Conservation (phyloP, 2,329 filamentous ascomycete genomes). For the Hypoxylon sp. region DNA sequence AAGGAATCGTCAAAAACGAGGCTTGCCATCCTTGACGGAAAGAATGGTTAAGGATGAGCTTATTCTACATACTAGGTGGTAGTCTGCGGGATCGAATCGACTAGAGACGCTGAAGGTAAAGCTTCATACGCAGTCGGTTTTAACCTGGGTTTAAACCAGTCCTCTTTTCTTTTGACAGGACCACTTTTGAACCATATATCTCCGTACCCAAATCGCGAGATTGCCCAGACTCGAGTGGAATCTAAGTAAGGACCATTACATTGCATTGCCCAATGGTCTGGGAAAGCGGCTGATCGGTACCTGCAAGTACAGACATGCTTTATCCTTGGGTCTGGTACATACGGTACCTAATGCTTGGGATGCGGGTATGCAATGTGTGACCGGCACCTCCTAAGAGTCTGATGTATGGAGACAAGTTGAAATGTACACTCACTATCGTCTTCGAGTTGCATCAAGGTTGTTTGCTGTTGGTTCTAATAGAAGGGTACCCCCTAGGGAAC, state of each 20-base stretch:
- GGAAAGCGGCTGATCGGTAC: slow-evolving; percentile 36
- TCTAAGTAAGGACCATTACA: slow-evolving; percentile 22
- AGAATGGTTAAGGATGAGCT: slow-evolving; percentile 15
- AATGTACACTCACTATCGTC: background rate
- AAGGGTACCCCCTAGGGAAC: slow-evolving; percentile 2
- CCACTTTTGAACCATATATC: slow-evolving; percentile 19
- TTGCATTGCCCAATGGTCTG: slow-evolving; percentile 34
- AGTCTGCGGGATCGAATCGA: slow-evolving; percentile 4
- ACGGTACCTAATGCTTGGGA: slow-evolving; percentile 36
- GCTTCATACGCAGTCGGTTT: slow-evolving; percentile 26
- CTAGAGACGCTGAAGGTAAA: slow-evolving; percentile 16
- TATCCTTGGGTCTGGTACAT: slow-evolving; percentile 34
- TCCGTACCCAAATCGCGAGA: slow-evolving; percentile 26
- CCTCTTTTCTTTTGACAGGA: slow-evolving; percentile 18
- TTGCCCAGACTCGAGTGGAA: slow-evolving; percentile 12
- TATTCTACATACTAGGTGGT: slow-evolving; percentile 12
- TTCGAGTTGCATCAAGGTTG: slow-evolving; percentile 17
- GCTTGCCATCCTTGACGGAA: slow-evolving; percentile 23
- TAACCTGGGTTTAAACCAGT: slow-evolving; percentile 4
- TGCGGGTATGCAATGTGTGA: slow-evolving; percentile 42
- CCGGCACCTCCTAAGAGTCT: slow-evolving; percentile 30
- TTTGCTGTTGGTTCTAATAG: slow-evolving; percentile 30
- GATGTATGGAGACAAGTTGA: slow-evolving; percentile 10
- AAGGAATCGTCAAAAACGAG: slow-evolving; percentile 26
- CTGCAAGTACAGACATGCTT: slow-evolving; percentile 39